Base-by-base conservation (phyloP, 2,329 filamentous ascomycete species). In the Colletotrichum cereale region DNA sequence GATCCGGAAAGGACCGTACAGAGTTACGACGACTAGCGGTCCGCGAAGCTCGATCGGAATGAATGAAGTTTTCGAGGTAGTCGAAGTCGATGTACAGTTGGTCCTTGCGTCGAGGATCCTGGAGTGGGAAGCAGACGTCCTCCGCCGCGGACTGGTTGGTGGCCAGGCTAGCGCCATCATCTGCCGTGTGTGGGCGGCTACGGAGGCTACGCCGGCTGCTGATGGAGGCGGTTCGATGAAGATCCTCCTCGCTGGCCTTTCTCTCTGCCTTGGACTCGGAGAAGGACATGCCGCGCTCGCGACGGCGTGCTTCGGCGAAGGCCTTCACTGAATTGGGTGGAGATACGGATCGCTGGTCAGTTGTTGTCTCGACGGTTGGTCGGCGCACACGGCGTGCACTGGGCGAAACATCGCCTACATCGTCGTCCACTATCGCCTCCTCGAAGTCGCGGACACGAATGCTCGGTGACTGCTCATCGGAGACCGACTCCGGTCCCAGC, bases 241-340 rank as follows among this genome's bases (percentile, higher is more conserved):
- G 84, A 31, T 88, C 86, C 31, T 90, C 81, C 24, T 86, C 84
- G 7, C 87, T 83, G 24, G 79, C 77, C 71, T 73, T 80, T 61
- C 76, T 75, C 71, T 82, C 79, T 26, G 76, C 71, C 67, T 79
- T 80, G 66, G 81, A 78, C 73, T 88, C 88, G 21, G 86, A 88
- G 73, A 87, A 84, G 29, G 87, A 91, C 78, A 87, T 79, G 71
- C 91, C 94, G 53, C 95, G 92, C 79, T 96, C 93, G 71, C 95
- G 92, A 71, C 94, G 93, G 62, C 94, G 92, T 66, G 94, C 93
- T 77, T 96, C 93, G 24, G 96, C 96, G 81, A 99, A 99, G 5
- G 96, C 96, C 81, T 98, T 97, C 62, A 99, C 95, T 0, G 96
- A 99, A 81, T 98, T 99, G 10, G 96, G 96, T 14, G 96, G 96